Base-by-base conservation (phyloP, 2,329 filamentous ascomycete species). In the Gyromitra esculenta region DNA sequence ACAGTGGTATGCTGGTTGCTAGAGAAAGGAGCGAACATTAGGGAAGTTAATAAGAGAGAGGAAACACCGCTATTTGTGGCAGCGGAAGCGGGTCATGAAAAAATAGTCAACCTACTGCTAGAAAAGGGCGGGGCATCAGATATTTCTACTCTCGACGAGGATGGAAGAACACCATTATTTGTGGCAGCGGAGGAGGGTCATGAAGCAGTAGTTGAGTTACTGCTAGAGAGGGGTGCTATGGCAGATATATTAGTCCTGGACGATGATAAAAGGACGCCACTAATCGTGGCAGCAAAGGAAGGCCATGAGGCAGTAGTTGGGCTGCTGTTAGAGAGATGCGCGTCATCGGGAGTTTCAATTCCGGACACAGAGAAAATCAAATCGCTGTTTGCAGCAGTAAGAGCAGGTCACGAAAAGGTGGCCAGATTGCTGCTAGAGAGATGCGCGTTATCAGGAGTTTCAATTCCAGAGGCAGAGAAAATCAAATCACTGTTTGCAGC, bases 301-400 rank as follows among this genome's bases (percentile, higher is more conserved):
- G 62, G 62, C 5, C 21, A 65, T 1, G 43, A 52, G 21, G 11
- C 25, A 5, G 43, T 65, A 3, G 43, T 50, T 11, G 9, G 13
- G 25, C 43, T 65, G 25, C n/a, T 69, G 7, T 39, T 69, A 21
- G 56, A 69, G 2, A 66, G 56, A 41, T 48, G 63, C 1, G 63
- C 63, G 9, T 7, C 21, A 35, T 60, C 15, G 7, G 41, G 50
- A 9, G 37, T 50, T 21, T 39, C 65, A 8, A 25, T 18, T 18
- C 15, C 2, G n/a, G 43, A 52, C 21, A 31, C 5, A 3, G 1
- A 13, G 8, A 15, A n/a, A 5, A n/a, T 9, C n/a, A 62, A 39
- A 25, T 15, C 39, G 7, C 39, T 63, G 11, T 21, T 45, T 41
- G 5, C 4, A n/a, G 48, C 48, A 5, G 9, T 11, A n/a, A 6